Evolutionary conservation across 352 stramenopile species (phyloP).

Genomic region (Pythium scleroteichum): DNA sequence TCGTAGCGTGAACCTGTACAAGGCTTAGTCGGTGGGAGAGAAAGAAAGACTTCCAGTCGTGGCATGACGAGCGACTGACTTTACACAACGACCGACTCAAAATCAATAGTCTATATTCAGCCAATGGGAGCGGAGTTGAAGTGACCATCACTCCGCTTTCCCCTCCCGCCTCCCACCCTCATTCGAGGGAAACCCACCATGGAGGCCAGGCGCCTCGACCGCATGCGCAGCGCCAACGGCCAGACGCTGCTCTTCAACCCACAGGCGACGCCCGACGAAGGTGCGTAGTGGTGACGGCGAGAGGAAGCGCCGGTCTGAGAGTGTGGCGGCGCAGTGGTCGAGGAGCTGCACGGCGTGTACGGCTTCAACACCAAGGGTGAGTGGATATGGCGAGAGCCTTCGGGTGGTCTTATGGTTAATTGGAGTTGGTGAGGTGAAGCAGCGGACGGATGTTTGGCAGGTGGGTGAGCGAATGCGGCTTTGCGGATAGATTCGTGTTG

Average conservation of each 20-base stretch:
- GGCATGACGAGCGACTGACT: too few relatives aligned
- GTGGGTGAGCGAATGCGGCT: constrained; percentile 17
- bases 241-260: constrained; percentile 67
- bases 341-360: constrained; percentile 56
- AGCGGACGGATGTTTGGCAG: constrained; percentile 54
- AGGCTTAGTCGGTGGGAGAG: too few relatives aligned
- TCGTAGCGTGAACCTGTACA: too few relatives aligned
- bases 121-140: constrained; percentile 16
- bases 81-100: background rate
- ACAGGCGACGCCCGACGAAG: constrained; percentile 43
- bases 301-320: background rate
- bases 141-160: constrained; percentile 22
- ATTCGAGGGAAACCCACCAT: constrained; percentile 11
- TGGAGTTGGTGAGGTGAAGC: constrained; percentile 6
- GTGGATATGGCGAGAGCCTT: too few relatives aligned
- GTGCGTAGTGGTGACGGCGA: constrained; percentile 21
- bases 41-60: too few relatives aligned
- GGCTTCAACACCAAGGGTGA: constrained; percentile 55
- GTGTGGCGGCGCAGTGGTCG: constrained; percentile 35
- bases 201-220: constrained; percentile 24
- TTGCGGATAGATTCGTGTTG: background rate
- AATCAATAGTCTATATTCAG: background rate
- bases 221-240: constrained; percentile 41
- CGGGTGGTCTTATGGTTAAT: too few relatives aligned
- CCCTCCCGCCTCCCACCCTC: background rate